These are phyloP conservation scores for Ogataea ganodermae DNA, from an alignment of 805 yeast species.

Conservation along the genomic window DNA sequence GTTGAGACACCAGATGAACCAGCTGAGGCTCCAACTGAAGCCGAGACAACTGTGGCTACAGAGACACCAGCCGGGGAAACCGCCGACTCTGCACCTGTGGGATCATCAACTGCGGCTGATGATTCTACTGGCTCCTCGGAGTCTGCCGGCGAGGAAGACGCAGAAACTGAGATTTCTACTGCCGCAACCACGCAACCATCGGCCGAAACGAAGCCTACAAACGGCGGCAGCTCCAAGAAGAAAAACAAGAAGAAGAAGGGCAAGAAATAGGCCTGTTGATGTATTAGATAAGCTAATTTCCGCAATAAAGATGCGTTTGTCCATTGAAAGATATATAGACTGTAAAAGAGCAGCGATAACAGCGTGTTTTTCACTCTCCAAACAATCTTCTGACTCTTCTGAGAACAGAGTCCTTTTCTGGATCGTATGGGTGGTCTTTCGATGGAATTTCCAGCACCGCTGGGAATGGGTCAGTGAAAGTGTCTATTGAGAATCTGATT, in stretches of 20 bases:
- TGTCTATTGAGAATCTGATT: slow-evolving; percentile 80
- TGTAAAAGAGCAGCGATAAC: background rate
- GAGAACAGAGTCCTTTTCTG: slow-evolving; percentile 94
- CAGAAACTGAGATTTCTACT: slow-evolving; percentile 1
- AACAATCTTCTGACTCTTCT: slow-evolving; percentile 92
- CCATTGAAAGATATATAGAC: slow-evolving; percentile 5
- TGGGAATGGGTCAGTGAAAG: slow-evolving; percentile 88
- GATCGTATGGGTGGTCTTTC: slow-evolving; percentile 98
- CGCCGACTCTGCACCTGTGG: too few species aligned
- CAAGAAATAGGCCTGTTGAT: slow-evolving; percentile 28
- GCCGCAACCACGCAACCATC: slow-evolving; percentile 2
- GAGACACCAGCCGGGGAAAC: too few species aligned
- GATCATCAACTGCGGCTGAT: too few species aligned
- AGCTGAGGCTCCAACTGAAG: background rate
- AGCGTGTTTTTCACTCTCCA: slow-evolving; percentile 62
- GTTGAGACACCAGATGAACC: background rate
- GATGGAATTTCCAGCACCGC: slow-evolving; percentile 97
- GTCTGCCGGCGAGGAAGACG: slow-evolving; percentile 7
- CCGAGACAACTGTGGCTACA: background rate
- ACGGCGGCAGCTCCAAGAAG: slow-evolving; percentile 29
- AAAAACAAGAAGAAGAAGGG: slow-evolving; percentile 39
- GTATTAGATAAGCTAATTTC: slow-evolving; percentile 5
- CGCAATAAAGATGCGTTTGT: slow-evolving; percentile 1
- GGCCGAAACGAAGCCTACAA: slow-evolving; percentile 3
- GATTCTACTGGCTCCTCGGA: too few species aligned